Evolutionary conservation across 176 grass and related monocot genomes (phyloP).

Genomic region (Carex scoparia): DNA sequence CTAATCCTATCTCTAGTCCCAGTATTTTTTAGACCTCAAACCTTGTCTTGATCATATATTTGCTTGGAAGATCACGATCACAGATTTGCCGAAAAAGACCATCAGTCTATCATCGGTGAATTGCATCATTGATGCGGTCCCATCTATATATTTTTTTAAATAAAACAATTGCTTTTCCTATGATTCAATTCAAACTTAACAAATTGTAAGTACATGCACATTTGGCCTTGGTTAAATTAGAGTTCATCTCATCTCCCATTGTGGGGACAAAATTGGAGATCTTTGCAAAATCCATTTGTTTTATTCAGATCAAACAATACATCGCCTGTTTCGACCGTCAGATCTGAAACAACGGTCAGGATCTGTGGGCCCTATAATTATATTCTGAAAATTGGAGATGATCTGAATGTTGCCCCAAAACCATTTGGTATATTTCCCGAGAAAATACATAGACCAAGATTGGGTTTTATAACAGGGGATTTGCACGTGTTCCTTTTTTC

Average conservation of each 20-base stretch:
- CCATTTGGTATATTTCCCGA: neutral
- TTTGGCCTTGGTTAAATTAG: too few species aligned
- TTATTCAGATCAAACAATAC: neutral
- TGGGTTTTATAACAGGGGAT: neutral
- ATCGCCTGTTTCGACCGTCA: neutral
- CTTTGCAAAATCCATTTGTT: neutral
- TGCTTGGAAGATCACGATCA: too few species aligned
- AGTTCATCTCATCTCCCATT: neutral
- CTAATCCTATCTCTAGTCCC: too few species aligned
- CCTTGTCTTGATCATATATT: too few species aligned
- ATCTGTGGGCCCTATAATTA: neutral
- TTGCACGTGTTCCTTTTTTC: neutral
- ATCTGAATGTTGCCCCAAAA: neutral
- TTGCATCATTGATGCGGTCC: too few species aligned
- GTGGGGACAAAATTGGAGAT: neutral
- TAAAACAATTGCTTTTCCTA: too few species aligned
- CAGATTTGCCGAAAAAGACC: too few species aligned
- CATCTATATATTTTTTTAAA: too few species aligned
- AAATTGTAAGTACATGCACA: too few species aligned
- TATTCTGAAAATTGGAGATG: neutral
- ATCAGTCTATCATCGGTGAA: too few species aligned
- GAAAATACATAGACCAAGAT: slow-evolving; percentile 10
- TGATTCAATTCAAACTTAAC: too few species aligned
- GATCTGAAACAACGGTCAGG: neutral
- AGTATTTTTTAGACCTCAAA: too few species aligned